Base-by-base conservation (phyloP, 108 stramenopile species). In the Conticribra weissflogii region DNA sequence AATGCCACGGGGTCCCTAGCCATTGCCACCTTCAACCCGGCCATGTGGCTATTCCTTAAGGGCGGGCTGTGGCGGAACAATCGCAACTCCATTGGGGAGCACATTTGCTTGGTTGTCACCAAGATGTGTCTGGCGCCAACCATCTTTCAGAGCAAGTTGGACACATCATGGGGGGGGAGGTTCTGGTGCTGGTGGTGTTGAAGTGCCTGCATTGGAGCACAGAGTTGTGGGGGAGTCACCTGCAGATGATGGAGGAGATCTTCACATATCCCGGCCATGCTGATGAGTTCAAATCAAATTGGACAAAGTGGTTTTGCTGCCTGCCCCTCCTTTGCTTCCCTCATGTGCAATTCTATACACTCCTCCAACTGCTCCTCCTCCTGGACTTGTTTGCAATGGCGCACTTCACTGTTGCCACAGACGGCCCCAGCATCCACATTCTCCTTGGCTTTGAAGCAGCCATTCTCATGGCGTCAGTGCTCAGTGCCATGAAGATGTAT, bases 81-180 rank as follows among this genome's bases (percentile, higher is more conserved):
- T 73, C 86, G 94, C 1, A 97, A 98, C 83, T 87, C 93, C 5
- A 69, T 98, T 51, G 82, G 75, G 54, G 98, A 99, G 58, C 91
- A 92, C 71, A 85, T 95, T 41, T 88, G 97, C 4, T 99, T 96
- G 95, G 89, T 97, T 59, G 81, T 98, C 58, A 97, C 96, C 18
- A 98, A 99, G 85, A 98, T 96, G 5, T 97, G 97, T 75, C 66
- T 99, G 44, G 98, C 99, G 0, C 79, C 98, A 63, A 97, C 99
- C 21, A 96, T 98, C 54, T 99, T 99, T 85, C 89, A 97, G 30
- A 77, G 88, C 45, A 97, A 98, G 80, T 71, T 99, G 52, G 91
- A 82, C 63, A 78, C 91, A 54, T 61, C 17, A 96, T 95, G 31
- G 82, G 88, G 4, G 71, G 87, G 18, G 47, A 95, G 52, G 98